Conservation (phyloP, 2,329 filamentous ascomycete species). For the Colletotrichum nymphaeae region DNA sequence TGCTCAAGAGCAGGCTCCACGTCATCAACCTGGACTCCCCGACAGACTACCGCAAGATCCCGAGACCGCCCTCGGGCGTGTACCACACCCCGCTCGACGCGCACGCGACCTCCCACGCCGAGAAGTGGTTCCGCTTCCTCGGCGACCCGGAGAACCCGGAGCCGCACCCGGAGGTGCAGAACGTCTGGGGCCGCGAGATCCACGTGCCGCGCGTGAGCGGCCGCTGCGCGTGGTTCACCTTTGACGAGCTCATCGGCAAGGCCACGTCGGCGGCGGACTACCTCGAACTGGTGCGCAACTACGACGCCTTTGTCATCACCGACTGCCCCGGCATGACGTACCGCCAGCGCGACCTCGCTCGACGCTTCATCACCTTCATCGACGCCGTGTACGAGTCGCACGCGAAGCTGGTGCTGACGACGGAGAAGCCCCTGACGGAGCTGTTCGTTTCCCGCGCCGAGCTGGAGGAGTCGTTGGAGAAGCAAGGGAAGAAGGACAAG, state of each 20-base stretch:
- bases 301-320: slow-evolving; percentile 92
- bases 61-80: slow-evolving; percentile 89
- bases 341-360: slow-evolving; percentile 84
- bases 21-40: slow-evolving; percentile 95
- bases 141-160: slow-evolving; percentile 82
- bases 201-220: slow-evolving; percentile 89
- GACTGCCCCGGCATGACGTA: slow-evolving; percentile 93
- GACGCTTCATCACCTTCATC: slow-evolving; percentile 97
- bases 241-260: slow-evolving; percentile 88
- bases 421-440: slow-evolving; percentile 84
- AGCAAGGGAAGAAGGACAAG: slow-evolving; percentile 48
- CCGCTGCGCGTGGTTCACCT: slow-evolving; percentile 89
- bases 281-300: slow-evolving; percentile 88
- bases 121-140: slow-evolving; percentile 96
- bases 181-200: slow-evolving; percentile 94
- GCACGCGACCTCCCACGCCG: slow-evolving; percentile 81
- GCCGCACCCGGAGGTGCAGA: slow-evolving; percentile 82
- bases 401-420: slow-evolving; percentile 95
- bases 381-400: slow-evolving; percentile 94
- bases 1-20: slow-evolving; percentile 84
- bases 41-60: slow-evolving; percentile 98
- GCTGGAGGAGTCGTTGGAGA: slow-evolving; percentile 66
- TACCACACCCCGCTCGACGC: slow-evolving; percentile 90
- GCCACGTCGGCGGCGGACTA: slow-evolving; percentile 96
- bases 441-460: slow-evolving; percentile 85